Evolutionary conservation across 202 grass and related monocot genomes (phyloP).

Genomic region (Brachypodium distachyon): DNA sequence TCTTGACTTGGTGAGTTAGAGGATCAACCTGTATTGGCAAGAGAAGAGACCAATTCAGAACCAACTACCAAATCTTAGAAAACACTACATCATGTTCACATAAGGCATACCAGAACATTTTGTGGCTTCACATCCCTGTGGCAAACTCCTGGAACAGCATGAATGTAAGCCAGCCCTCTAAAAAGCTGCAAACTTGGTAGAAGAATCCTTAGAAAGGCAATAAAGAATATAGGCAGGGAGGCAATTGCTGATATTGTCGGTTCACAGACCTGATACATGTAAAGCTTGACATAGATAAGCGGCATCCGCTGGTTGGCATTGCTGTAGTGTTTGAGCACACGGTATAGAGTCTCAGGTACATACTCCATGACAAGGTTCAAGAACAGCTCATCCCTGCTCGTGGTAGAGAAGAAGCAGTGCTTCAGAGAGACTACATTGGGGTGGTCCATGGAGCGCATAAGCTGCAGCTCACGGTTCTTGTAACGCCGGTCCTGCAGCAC

Average conservation of each 20-base stretch:
- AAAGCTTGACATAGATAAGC: conserved; percentile 85
- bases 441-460: conserved; percentile 82
- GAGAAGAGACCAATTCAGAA: conserved; percentile 14
- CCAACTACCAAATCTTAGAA: neutral
- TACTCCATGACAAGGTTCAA: conserved; percentile 90
- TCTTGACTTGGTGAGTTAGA: conserved; percentile 82
- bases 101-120: conserved; percentile 66
- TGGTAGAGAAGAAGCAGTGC: conserved; percentile 89
- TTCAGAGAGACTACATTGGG: conserved; percentile 69
- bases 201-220: neutral
- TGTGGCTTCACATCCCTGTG: conserved; percentile 92
- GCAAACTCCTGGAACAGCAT: conserved; percentile 63
- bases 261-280: conserved; percentile 71
- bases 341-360: conserved; percentile 65
- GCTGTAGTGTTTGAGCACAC: conserved; percentile 79
- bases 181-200: conserved; percentile 50
- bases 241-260: neutral
- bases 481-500: conserved; percentile 76
- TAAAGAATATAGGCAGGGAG: neutral
- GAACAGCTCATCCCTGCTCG: conserved; percentile 58
- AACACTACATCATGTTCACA: neutral
- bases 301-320: conserved; percentile 81
- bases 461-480: conserved; percentile 83
- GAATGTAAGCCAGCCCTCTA: conserved; percentile 78
- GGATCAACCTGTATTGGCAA: conserved; percentile 63